Conservation (phyloP, 306 rosid species). For the Quercus wislizeni region DNA sequence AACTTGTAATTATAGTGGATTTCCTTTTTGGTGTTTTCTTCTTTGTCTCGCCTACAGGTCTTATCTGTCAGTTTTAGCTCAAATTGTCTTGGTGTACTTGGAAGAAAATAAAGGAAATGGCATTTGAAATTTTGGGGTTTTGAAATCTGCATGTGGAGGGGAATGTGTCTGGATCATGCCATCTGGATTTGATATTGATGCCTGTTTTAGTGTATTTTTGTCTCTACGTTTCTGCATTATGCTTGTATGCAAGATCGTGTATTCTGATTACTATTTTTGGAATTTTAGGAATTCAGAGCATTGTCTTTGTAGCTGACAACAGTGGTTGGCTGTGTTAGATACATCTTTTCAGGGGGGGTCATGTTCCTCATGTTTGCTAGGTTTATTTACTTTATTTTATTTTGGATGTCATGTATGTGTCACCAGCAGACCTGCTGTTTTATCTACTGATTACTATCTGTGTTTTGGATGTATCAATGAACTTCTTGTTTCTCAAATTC, state of each 20-base stretch:
- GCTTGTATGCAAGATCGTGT: background rate
- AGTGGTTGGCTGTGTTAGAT: background rate
- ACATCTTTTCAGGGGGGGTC: too few relatives aligned
- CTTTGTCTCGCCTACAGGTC: too few relatives aligned
- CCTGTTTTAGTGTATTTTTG: too few relatives aligned
- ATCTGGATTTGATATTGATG: background rate
- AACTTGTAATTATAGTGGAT: too few relatives aligned
- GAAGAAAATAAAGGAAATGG: too few relatives aligned
- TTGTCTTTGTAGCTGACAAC: background rate
- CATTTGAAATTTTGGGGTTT: background rate
- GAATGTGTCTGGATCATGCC: background rate
- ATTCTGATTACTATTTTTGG: background rate
- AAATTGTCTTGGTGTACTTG: too few relatives aligned
- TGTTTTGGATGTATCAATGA: background rate
- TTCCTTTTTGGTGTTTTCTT: too few relatives aligned
- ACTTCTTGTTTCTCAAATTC: constrained; percentile 22
- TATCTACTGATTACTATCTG: background rate
- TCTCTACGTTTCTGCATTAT: background rate
- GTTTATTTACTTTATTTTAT: too few relatives aligned
- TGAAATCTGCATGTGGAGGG: background rate
- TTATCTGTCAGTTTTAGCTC: too few relatives aligned
- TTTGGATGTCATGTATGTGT: background rate
- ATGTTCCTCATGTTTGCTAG: background rate
- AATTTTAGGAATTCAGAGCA: background rate
- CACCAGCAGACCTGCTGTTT: background rate